Base-by-base conservation (phyloP, 345 rosid species). In the Eucalyptus paniculata region DNA sequence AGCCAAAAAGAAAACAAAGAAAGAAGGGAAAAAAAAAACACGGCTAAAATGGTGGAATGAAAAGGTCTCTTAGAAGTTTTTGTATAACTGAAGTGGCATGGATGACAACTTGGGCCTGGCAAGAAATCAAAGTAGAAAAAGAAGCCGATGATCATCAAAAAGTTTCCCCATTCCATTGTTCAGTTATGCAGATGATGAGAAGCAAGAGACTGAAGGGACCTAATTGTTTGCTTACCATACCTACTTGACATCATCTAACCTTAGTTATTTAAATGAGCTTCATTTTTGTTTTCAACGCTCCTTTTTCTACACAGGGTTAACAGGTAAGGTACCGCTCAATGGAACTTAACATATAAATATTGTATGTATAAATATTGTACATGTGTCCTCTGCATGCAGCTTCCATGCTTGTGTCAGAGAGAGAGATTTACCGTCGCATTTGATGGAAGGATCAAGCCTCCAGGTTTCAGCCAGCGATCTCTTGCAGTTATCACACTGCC, bases 401-500 rank as follows among this genome's bases (percentile, higher is more conserved):
- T 11, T 18, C 24, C 81, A 9, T 11, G 13, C 81, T 65, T 65
- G 77, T 65, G 40, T n/a, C 77, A 65, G 18, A 30, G 37, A 65
- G 72, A 87, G 88, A 72, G 91, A 83, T 65, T 82, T 95, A 96
- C 99, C 42, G 97, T 95, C 81, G 99, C 99, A 92, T 91, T 91
- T 87, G 98, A 98, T 87, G 99, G 99, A 91, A 98, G 98, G 93
- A 98, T 97, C 89, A 98, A 93, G 80, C 99, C 99, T 89, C 99
- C 99, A 88, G 89, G 96, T 93, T 95, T 98, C 91, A 98, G 92
- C 97, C 98, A 97, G 88, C 98, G 95, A 92, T 97, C 99, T 93
- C 98, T 96, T 87, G 99, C 99, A 91, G 97, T 94, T 89, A 98
- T 97, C 86, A 98, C 99, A 93, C 98, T 98, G 92, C 97, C 99